Percentiles rank a stretch among this genome's conserved stretches.
phyloP scores from a whole-genome alignment of 2,329 filamentous ascomycete genomes.

The Aspergillus oerlinghausenensis region DNA sequence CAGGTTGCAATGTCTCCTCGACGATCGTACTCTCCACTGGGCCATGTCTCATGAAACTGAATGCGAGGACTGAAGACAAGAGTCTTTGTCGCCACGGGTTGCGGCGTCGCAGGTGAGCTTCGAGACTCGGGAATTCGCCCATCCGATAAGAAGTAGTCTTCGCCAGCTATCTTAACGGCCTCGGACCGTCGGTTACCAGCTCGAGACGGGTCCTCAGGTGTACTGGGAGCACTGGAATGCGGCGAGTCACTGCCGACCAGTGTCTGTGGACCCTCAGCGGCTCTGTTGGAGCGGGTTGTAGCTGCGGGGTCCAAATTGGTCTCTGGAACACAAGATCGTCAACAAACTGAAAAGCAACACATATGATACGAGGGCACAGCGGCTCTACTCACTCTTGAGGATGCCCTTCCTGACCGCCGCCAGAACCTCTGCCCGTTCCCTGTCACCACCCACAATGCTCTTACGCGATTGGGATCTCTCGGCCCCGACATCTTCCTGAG shows the following conservation, averaged over 20 bases:
- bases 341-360: conserved; percentile 1
- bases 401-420: conserved; percentile 94
- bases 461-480: conserved; percentile 60
- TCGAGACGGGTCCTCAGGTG: conserved; percentile 68
- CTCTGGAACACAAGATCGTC: conserved; percentile 26
- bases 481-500: conserved; percentile 29
- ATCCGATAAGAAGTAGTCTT: conserved; percentile 85
- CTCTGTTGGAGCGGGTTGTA: conserved; percentile 64
- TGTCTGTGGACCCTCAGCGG: conserved; percentile 57
- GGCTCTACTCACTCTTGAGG: conserved; percentile 67
- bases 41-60: conserved; percentile 95
- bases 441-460: conserved; percentile 88
- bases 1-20: conserved; percentile 95
- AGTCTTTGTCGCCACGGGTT: conserved; percentile 45
- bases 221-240: conserved; percentile 79
- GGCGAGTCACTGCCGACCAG: conserved; percentile 70
- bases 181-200: conserved; percentile 60
- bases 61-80: conserved; percentile 85
- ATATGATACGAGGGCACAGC: background rate
- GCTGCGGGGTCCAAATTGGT: conserved; percentile 56
- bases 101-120: conserved; percentile 75
- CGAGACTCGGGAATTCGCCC: conserved; percentile 69
- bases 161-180: conserved; percentile 69
- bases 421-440: conserved; percentile 83
- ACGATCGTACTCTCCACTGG: conserved; percentile 90